Percentiles rank a stretch among this genome's conserved stretches.
phyloP scores from a whole-genome alignment of 768 basidiomycete species.

The Lentinula detonsa region DNA sequence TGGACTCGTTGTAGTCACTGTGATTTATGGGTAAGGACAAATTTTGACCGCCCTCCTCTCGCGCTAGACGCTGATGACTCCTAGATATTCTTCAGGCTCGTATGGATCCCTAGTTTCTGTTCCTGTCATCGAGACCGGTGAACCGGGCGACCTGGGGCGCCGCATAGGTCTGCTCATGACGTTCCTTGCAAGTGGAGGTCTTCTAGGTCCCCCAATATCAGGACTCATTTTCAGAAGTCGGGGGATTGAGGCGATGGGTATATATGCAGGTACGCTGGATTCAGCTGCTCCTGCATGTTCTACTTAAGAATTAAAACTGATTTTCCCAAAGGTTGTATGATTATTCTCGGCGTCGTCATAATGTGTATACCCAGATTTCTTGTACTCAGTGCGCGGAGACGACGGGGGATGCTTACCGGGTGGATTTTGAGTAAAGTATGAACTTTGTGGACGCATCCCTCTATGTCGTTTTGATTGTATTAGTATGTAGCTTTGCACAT shows the following conservation, averaged over 20 bases:
- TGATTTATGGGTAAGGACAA: constrained; percentile 30
- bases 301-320: neutral
- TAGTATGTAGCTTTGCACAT: too few relatives aligned
- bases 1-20: constrained; percentile 23
- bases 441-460: neutral
- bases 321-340: neutral
- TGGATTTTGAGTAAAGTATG: neutral
- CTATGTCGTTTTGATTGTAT: too few relatives aligned
- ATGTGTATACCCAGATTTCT: constrained; percentile 2
- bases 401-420: neutral
- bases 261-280: constrained; percentile 24
- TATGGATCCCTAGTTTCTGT: constrained; percentile 24
- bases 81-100: constrained; percentile 27
- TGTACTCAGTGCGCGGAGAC: neutral
- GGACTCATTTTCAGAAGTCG: constrained; percentile 26
- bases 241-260: constrained; percentile 23
- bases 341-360: neutral
- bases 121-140: constrained; percentile 20
- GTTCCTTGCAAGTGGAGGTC: constrained; percentile 27
- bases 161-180: constrained; percentile 30
- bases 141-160: constrained; percentile 23
- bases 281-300: neutral
- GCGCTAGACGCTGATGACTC: neutral
- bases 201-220: constrained; percentile 36
- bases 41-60: too few relatives aligned